A percentile compares a stretch with the other conserved stretches of the same genome.
These are phyloP conservation scores for Cercospora sp. DNA, from an alignment of 2,329 filamentous ascomycete species.

Conservation along the genomic window DNA sequence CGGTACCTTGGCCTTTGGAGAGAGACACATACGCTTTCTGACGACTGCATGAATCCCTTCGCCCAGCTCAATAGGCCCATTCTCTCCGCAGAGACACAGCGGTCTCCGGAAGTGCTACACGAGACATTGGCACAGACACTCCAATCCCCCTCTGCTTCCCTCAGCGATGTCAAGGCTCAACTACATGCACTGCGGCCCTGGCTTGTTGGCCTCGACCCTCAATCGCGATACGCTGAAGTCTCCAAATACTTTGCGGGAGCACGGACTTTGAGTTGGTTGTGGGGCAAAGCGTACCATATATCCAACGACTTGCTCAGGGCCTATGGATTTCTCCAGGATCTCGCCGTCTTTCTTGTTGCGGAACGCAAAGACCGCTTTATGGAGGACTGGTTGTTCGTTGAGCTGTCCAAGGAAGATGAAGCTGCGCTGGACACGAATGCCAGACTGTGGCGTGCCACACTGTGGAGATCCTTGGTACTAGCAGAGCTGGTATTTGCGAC, in stretches of 20 bases:
- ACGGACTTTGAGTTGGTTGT: neutral
- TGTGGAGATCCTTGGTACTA: neutral
- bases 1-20: neutral
- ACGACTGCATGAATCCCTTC: neutral
- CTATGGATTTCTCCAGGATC: neutral
- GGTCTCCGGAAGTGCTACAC: neutral
- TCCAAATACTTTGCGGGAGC: neutral
- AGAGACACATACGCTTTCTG: neutral
- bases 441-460: neutral
- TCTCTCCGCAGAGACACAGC: too few relatives aligned
- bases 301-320: neutral
- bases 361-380: too few relatives aligned
- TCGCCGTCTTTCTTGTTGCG: neutral
- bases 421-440: too few relatives aligned
- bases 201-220: neutral
- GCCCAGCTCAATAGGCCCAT: too few relatives aligned
- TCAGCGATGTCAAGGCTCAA: neutral
- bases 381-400: too few relatives aligned
- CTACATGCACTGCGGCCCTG: neutral
- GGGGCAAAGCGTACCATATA: neutral
- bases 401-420: too few relatives aligned
- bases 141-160: neutral
- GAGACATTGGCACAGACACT: neutral
- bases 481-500: neutral
- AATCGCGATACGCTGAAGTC: neutral